Evolutionary conservation across 495 filamentous ascomycete species (phyloP), one percentile per base, ranked within the genome.

Genomic region (Pseudevernia furfuracea): DNA sequence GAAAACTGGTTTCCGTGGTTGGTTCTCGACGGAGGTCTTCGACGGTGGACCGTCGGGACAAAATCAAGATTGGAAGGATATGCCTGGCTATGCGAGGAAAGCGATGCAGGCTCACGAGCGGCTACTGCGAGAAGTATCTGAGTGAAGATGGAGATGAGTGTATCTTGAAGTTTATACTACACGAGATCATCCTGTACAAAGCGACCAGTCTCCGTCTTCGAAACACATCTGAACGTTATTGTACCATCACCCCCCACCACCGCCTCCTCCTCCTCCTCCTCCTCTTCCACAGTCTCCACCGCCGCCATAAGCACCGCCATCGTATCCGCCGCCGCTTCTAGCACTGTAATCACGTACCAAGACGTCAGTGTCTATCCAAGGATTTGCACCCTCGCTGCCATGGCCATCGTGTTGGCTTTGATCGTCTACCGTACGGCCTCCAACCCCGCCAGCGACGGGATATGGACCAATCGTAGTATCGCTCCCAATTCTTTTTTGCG

Each of bases 11-110:
- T 91, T 88, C 59, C 74, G 82, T 59, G 86, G 85, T 0, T 91
- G 85, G 84, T 85, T 91, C 53, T 87, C 84, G 3, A 82, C 89
- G 64, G 89, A 93, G 75, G 83, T 90, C 11, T 92, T 92, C 76
- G 87, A 93, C 77, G 77, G 80, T 25, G 84, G 84, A 8, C 74
- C 78, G 17, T 76, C 84, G 48, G 82, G 84, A 1, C 81, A 81
- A 56, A 83, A 80, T 43, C 81, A 79, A 69, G 77, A 84, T 38
- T 83, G 85, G 67, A 77, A 73, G 7, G 80, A 89, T 52, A 73
- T 90, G 75, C 70, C 72, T 1, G 70, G 71, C 21, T 90, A 80
- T 75, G 84, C 84, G 28, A 76, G 81, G 72, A 79, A 79, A 64
- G 86, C 85, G 2, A 87, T 82, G 81, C 75, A 77, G 30, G 81